Percentiles rank a stretch among this genome's conserved stretches.
These are phyloP conservation scores for Davidsoniella neocaledoniae DNA, from an alignment of 2,329 filamentous ascomycete genomes.

Conservation along the genomic window DNA sequence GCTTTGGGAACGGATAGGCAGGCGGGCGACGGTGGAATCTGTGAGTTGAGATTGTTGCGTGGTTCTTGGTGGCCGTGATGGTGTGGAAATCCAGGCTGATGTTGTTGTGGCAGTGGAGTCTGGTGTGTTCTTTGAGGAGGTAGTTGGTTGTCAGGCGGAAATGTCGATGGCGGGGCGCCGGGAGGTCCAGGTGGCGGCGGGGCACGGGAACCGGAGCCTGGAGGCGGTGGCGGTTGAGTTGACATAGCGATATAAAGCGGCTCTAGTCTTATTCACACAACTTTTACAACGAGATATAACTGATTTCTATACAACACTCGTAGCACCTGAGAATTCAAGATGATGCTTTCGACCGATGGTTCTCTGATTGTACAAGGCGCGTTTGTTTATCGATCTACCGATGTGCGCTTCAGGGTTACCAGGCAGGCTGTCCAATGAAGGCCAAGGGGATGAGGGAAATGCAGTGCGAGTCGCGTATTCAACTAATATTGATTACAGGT, in stretches of 20 bases:
- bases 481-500: too few relatives aligned
- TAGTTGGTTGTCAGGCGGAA: neutral
- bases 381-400: too few relatives aligned
- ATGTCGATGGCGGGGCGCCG: neutral
- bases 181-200: neutral
- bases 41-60: neutral
- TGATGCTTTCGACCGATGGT: too few relatives aligned
- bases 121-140: neutral
- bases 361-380: too few relatives aligned
- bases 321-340: too few relatives aligned
- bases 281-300: too few relatives aligned
- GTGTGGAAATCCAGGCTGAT: neutral
- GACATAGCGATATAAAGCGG: neutral
- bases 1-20: neutral
- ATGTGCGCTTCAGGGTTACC: too few relatives aligned
- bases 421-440: too few relatives aligned
- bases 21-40: neutral
- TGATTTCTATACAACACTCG: too few relatives aligned
- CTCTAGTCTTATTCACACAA: too few relatives aligned
- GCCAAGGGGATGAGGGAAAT: too few relatives aligned
- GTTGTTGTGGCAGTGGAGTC: neutral
- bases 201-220: neutral
- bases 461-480: too few relatives aligned
- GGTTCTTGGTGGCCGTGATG: neutral
- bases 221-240: constrained; percentile 1